Evolutionary conservation across 495 filamentous ascomycete genomes (phyloP).

Genomic region (Pseudoneurospora amorphoporcata): DNA sequence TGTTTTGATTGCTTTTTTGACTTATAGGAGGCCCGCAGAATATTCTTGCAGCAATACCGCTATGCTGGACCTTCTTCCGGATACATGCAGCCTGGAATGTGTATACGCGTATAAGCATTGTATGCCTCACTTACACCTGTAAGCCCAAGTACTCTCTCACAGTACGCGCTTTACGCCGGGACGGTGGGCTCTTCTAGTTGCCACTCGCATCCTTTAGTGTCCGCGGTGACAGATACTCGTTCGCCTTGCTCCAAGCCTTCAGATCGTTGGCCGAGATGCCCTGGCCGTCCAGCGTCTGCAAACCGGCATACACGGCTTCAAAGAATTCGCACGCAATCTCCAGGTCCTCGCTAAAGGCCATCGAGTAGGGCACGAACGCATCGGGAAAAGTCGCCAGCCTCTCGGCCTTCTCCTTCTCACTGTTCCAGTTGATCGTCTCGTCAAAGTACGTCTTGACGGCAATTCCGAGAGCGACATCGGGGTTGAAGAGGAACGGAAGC

Average conservation of each 20-base stretch:
- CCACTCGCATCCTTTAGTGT: conserved; percentile 2
- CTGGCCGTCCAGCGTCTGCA: conserved; percentile 49
- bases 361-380: conserved; percentile 63
- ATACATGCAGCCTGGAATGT: not conserved
- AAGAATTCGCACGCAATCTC: conserved; percentile 73
- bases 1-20: not conserved
- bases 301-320: conserved; percentile 63
- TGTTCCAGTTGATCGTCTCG: conserved; percentile 55
- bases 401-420: conserved; percentile 47
- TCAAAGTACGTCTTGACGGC: conserved; percentile 90
- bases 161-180: not conserved
- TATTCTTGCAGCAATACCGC: not conserved
- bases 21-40: not conserved
- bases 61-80: not conserved
- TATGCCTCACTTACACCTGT: not conserved
- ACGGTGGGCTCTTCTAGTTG: not conserved
- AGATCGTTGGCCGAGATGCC: conserved; percentile 49
- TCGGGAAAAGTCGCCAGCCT: conserved; percentile 48
- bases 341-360: conserved; percentile 66
- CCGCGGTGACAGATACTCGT: conserved; percentile 44
- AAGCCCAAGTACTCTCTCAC: not conserved
- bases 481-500: conserved; percentile 75
- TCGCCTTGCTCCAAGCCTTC: conserved; percentile 53
- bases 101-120: not conserved
- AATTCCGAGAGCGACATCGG: conserved; percentile 78